Base-by-base conservation (phyloP, 306 rosid genomes). In the Pyrus betulifolia region DNA sequence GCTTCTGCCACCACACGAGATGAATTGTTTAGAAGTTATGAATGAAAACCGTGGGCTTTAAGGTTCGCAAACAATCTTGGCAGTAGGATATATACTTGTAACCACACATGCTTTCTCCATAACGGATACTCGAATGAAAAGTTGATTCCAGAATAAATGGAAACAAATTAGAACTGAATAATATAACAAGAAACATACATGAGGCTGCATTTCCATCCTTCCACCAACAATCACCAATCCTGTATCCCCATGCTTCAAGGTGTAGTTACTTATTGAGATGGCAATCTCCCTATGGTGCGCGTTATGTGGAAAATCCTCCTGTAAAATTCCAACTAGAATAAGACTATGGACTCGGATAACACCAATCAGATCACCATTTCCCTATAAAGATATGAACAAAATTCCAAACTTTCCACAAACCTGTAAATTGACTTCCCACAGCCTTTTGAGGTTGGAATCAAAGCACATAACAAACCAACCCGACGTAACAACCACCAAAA, bases 401-500 rank as follows among this genome's bases (percentile, higher is more conserved):
- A 49, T 1, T 27, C 22, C 58, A 28, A 46, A 40, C 18, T 27
- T 38, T 76, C 69, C 70, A 28, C 87, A 70, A 69, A 91, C 99
- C 98, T 96, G 99, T 82, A 96, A 85, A 84, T 88, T 93, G 60
- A 84, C 87, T 79, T 96, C 98, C 99, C 99, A 96, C 62, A 96
- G 82, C 90, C 88, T 92, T 12, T 84, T 86, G 78, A 91, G 96
- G 84, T 96, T 96, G 78, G 96, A 92, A 83, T 96, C 99, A 21
- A 92, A 96, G 82, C 99, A 96, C 99, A 96, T 89, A 23, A 96
- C 93, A 15, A 89, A 91, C 99, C 99, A 96, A 75, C 94, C 99
- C 0, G 98, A 93, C 6, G 99, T 96, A 57, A 96, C 98, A 21
- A 92, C 99, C 11, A 96, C 98, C 74, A 92, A 84, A 82, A 96